Base-by-base conservation (phyloP, 257 asterid species). In the Primulina eburnea region DNA sequence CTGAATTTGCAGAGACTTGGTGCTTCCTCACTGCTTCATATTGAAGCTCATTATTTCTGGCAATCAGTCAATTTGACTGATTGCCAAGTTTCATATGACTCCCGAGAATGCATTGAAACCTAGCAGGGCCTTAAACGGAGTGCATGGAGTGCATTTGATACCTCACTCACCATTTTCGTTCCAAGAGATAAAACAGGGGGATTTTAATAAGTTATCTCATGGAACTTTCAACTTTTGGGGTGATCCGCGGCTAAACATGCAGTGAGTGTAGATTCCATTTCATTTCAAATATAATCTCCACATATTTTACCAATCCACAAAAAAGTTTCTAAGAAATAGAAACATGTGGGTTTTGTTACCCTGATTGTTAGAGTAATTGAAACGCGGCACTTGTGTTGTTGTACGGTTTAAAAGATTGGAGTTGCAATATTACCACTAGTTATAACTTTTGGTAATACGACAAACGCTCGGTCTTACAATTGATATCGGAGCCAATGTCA, bases 1-100 rank as follows among this genome's bases (percentile, higher is more conserved):
- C 59, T 53, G 16, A 32, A 67, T 74, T 62, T 38, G 26, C 85
- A 81, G 87, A 21, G 70, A 56, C 29, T 74, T 67, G 76, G 80
- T 76, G 85, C 73, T 73, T 58, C 43, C 50, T 57, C n/a, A 62
- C 76, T 29, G 9, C 77, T 57, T 75, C 63, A 14, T 64, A 58
- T 37, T 65, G 38, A 73, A 70, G 67, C 57, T 70, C 78, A 71
- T 73, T 60, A 47, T 75, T 71, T 60, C 71, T 24, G 26, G 26
- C 26, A 24, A 24, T 24, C 26, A 24, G 26, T 24, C 26, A 24
- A 24, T 0, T 76, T 81, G 92, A 81, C 90, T 88, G 95, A 81
- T 92, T 90, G 98, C 89, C 96, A 71, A 70, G 35, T 24, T 58
- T 66, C 81, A 73, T 70, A 92, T 89, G 97, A 73, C 64, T 87